Conservation (phyloP, 345 rosid genomes). For the Balakata baccata region DNA sequence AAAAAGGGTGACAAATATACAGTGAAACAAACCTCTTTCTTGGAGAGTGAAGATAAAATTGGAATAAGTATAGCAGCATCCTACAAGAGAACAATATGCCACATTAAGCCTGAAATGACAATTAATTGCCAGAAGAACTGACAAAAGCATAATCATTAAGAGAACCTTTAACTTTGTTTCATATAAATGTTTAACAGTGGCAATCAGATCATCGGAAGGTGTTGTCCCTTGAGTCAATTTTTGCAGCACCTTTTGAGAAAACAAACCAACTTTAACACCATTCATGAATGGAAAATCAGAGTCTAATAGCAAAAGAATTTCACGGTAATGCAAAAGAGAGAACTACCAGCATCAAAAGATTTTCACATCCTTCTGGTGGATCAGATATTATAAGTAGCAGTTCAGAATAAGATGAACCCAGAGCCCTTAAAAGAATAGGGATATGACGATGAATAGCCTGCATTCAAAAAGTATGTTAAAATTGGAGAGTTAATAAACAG, state of each 20-base stretch:
- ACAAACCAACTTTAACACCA: conserved; percentile 27
- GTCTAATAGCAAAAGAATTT: neutral
- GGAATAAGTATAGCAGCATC: conserved; percentile 95
- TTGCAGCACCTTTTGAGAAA: conserved; percentile 71
- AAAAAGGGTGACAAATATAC: neutral
- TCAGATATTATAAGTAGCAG: conserved; percentile 78
- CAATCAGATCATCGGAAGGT: conserved; percentile 70
- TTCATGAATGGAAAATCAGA: conserved; percentile 18
- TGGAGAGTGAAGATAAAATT: conserved; percentile 84
- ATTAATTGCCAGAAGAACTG: conserved; percentile 12
- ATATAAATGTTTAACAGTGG: conserved; percentile 84
- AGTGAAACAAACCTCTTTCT: conserved; percentile 63
- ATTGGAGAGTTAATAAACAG: neutral
- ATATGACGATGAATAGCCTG: conserved; percentile 96
- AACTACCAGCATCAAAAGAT: conserved; percentile 78
- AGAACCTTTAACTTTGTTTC: conserved; percentile 91
- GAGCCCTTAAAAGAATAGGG: conserved; percentile 73
- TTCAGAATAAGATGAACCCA: conserved; percentile 76
- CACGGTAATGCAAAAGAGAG: conserved; percentile 16
- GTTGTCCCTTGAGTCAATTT: conserved; percentile 76
- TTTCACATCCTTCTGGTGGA: conserved; percentile 98
- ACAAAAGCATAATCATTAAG: conserved; percentile 12
- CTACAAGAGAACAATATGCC: conserved; percentile 46
- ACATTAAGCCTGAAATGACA: conserved; percentile 15
- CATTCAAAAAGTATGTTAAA: conserved; percentile 11